Conservation (phyloP, 768 basidiomycete species). For the Tremella yokohamensis region DNA sequence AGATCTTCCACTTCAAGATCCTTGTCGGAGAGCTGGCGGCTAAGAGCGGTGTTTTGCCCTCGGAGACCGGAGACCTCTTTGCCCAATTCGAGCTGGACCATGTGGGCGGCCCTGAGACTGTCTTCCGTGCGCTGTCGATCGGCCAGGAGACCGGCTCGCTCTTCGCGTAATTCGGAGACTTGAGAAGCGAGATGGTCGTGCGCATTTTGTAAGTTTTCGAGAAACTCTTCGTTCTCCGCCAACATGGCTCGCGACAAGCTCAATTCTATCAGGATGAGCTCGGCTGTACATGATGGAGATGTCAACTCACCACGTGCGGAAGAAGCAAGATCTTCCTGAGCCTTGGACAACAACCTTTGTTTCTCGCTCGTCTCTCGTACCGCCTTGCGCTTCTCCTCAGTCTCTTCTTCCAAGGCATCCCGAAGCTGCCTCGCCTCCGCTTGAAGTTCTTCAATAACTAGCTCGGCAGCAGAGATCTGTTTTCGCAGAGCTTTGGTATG, state of each 20-base stretch:
- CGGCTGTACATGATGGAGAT: neutral
- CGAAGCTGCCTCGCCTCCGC: slow-evolving; percentile 8
- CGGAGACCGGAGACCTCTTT: slow-evolving; percentile 4
- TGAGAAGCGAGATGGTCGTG: slow-evolving; percentile 27
- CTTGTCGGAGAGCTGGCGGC: neutral
- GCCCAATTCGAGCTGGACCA: neutral
- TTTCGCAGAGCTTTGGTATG: slow-evolving; percentile 19
- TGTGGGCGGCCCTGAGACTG: neutral
- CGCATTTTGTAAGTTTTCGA: slow-evolving; percentile 23
- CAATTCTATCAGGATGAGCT: slow-evolving; percentile 9
- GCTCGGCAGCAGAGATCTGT: slow-evolving; percentile 15
- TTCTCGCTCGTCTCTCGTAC: slow-evolving; percentile 3
- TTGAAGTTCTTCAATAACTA: slow-evolving; percentile 11
- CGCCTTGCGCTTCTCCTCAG: slow-evolving; percentile 10
- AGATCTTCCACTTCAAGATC: neutral
- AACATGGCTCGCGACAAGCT: slow-evolving; percentile 7
- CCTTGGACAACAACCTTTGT: neutral
- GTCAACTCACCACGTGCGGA: slow-evolving; percentile 4
- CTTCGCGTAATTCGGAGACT: slow-evolving; percentile 11
- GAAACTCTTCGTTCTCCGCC: slow-evolving; percentile 35
- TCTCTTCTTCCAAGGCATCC: slow-evolving; percentile 10
- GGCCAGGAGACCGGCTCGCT: slow-evolving; percentile 4
- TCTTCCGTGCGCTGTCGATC: slow-evolving; percentile 1
- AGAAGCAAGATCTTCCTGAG: neutral
- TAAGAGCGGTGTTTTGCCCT: neutral